Evolutionary conservation across 441 rosid genomes (phyloP), one percentile per base, ranked within the genome.

Genomic region (Viola pubescens): DNA sequence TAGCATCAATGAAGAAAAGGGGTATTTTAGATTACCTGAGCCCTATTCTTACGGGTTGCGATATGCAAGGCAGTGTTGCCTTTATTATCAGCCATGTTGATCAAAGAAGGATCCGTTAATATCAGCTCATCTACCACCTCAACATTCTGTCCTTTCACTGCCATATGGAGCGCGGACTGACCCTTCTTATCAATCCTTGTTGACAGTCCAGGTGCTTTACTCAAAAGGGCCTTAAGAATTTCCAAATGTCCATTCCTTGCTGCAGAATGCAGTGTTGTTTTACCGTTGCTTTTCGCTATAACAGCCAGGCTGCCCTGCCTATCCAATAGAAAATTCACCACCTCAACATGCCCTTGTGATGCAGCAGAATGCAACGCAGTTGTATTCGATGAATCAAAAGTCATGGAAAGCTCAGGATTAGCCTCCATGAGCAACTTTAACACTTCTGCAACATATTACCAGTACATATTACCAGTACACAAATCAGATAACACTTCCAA

Each of bases 141-240:
- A 7, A 73, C 72, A 56, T 73, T 82, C 55, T 85, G 89, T 4
- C 98, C 98, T 70, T 94, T 94, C 39, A 70, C 97, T 0, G 97
- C 98, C 97, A 94, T 94, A 71, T 94, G 97, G 57, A 94, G 92
- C 5, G 97, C 87, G 0, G 98, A 86, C 74, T 88, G 98, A n/a
- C 98, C 95, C 57, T 94, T 88, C 67, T 81, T 86, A 70, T 89
- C 98, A 7, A 70, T 76, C 75, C 91, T 77, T 0, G 58, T 14
- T 0, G 80, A 83, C 9, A 79, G 74, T 0, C 71, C 75, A 5
- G 92, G 91, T 56, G 89, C 97, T 5, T 70, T 74, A 5, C 73
- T 77, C 61, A 90, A 60, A 65, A 88, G 80, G 1, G 83, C 77
- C 74, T 73, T 94, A 12, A 86, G 60, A n/a, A 94, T 91, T 71